Base-by-base conservation (phyloP, 441 rosid genomes). In the Bruguiera hainesii region DNA sequence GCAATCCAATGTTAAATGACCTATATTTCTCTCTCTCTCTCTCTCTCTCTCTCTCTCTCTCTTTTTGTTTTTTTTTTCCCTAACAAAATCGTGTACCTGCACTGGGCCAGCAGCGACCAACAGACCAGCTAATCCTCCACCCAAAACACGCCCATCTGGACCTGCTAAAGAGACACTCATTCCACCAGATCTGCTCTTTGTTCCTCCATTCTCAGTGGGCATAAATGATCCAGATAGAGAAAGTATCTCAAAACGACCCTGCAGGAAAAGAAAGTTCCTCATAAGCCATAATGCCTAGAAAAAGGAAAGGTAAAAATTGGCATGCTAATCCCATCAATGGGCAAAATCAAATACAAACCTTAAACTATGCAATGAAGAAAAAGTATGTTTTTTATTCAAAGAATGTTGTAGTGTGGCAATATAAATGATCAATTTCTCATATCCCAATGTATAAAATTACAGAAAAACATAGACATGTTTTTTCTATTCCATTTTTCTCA, bases 191-290 rank as follows among this genome's bases (percentile, higher is more conserved):
- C 91, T 86, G 82, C 92, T 83, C 75, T 82, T 82, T 7, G 88
- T 83, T 75, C 96, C 97, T 75, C 87, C 93, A 75, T 71, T 83
- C 67, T 85, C 89, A 58, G 79, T 82, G 51, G 93, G 96, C 84
- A 81, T 85, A 67, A 78, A 93, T 23, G 97, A 96, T 55, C 98
- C 97, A 51, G 93, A 87, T 77, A 96, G 78, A 25, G 97, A 90
- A 65, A 96, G 92, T 75, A 96, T 93, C 88, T 96, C 98, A 74
- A 90, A 96, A 19, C 86, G 89, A 61, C 99, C 99, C 97, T 93
- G 83, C 23, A 55, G 16, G 23, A 15, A 53, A 20, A 2, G 5
- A 53, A 8, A 3, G 29, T 55, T 23, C 21, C 58, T 23, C 16
- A 10, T 23, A 10, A 55, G 30, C 18, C 5, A 42, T 11, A 13